Conservation (phyloP, 1,139 yeast genomes). For the Pichia sp. region DNA sequence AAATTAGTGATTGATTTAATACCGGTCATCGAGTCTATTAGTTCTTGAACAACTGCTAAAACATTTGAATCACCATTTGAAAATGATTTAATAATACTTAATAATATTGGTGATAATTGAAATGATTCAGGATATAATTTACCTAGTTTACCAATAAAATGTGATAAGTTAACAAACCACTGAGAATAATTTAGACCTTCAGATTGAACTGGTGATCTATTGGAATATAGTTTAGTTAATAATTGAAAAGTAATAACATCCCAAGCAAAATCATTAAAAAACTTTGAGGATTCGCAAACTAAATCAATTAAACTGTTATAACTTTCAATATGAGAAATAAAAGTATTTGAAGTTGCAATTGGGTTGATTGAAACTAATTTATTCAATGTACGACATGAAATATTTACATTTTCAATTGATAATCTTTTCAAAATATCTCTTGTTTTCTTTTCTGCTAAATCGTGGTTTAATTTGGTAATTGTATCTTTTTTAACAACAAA, state of each 20-base stretch:
- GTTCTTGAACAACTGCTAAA: conserved; percentile 62
- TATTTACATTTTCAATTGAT: conserved; percentile 65
- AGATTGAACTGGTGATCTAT: conserved; percentile 59
- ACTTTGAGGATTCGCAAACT: conserved; percentile 74
- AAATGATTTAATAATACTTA: conserved; percentile 58
- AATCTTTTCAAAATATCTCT: conserved; percentile 76
- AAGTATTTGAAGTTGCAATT: conserved; percentile 60
- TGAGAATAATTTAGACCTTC: conserved; percentile 79
- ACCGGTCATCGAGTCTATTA: conserved; percentile 76
- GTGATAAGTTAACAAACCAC: conserved; percentile 76
- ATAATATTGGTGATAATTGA: conserved; percentile 51
- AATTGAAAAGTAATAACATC: conserved; percentile 75
- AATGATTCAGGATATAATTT: conserved; percentile 44
- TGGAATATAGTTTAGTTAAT: conserved; percentile 63
- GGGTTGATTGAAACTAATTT: conserved; percentile 82
- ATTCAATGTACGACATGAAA: conserved; percentile 66
- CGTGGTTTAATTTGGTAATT: conserved; percentile 54
- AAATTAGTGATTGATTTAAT: conserved; percentile 62
- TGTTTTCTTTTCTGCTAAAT: conserved; percentile 73
- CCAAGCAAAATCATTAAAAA: conserved; percentile 77
- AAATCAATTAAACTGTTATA: conserved; percentile 79
- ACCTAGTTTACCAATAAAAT: conserved; percentile 60
- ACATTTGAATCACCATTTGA: conserved; percentile 58
- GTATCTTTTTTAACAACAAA: conserved; percentile 52
- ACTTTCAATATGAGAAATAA: conserved; percentile 75